Conservation (phyloP, 1,139 yeast species). For the Wickerhamiella pararugosa region DNA sequence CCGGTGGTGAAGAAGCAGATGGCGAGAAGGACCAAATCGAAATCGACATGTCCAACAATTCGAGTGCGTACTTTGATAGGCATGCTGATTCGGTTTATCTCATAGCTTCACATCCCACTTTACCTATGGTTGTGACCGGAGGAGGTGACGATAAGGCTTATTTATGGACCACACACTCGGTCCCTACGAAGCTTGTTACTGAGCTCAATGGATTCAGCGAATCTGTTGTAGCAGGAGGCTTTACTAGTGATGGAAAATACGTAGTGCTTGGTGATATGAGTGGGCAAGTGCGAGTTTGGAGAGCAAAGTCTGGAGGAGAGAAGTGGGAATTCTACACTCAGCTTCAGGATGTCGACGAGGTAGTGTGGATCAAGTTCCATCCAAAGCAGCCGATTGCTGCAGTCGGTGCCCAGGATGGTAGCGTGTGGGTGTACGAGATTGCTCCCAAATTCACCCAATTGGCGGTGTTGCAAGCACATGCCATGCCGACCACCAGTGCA, state of each 20-base stretch:
- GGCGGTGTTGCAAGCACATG: conserved; percentile 71
- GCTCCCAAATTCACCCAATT: conserved; percentile 38
- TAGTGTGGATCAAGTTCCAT: conserved; percentile 65
- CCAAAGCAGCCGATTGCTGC: conserved; percentile 62
- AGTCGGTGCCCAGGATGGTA: conserved; percentile 87
- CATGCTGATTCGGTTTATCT: conserved; percentile 77
- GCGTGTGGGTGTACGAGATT: conserved; percentile 85
- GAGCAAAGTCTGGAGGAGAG: conserved; percentile 59
- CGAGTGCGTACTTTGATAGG: conserved; percentile 74
- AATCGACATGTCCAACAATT: conserved; percentile 74
- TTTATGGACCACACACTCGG: conserved; percentile 81
- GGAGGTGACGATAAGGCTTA: conserved; percentile 85
- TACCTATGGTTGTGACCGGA: conserved; percentile 75
- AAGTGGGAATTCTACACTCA: conserved; percentile 61
- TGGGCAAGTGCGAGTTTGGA: conserved; percentile 67
- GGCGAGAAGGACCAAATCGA: conserved; percentile 33
- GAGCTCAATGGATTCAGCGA: conserved; percentile 71
- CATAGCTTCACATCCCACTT: conserved; percentile 60
- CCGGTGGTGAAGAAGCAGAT: conserved; percentile 10
- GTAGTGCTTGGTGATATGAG: conserved; percentile 89
- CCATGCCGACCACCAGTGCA: conserved; percentile 58
- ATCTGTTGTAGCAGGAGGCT: conserved; percentile 72
- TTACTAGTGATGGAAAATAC: conserved; percentile 67
- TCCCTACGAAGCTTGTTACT: conserved; percentile 66
- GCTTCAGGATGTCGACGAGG: conserved; percentile 76